phyloP scores from a whole-genome alignment of 2,329 filamentous ascomycete genomes.

The Aspergillus tubingensis region DNA sequence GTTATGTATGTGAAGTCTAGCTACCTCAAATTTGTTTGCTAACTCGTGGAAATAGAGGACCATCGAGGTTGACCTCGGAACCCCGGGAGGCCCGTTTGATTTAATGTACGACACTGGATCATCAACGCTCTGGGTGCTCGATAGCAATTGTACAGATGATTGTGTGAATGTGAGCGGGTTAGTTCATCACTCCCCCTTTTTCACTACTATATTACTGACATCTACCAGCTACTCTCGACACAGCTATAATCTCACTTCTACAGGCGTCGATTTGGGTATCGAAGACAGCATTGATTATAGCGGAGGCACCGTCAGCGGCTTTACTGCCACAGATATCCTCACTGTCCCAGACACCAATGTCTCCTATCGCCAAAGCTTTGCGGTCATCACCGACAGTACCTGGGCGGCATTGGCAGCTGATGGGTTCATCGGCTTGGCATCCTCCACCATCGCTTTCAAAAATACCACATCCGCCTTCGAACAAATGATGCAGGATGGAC shows the following conservation, averaged over 20 bases:
- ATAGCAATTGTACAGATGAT: neutral
- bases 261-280: neutral
- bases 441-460: neutral
- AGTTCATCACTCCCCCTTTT: no score
- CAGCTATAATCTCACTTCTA: neutral
- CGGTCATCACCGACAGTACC: neutral
- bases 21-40: neutral
- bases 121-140: neutral
- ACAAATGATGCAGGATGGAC: slow-evolving; percentile 1
- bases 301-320: neutral
- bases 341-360: neutral
- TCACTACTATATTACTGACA: neutral
- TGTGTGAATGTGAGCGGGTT: neutral
- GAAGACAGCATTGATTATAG: neutral
- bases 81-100: neutral
- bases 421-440: neutral
- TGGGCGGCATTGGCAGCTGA: neutral
- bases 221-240: neutral
- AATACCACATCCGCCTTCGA: neutral
- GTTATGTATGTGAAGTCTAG: neutral
- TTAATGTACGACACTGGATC: neutral
- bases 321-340: neutral
- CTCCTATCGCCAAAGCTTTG: neutral
- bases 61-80: neutral
- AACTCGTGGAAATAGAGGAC: neutral